These are phyloP conservation scores for Chrysochromulina parva DNA, from an alignment of 78 protist species.

Conservation along the genomic window DNA sequence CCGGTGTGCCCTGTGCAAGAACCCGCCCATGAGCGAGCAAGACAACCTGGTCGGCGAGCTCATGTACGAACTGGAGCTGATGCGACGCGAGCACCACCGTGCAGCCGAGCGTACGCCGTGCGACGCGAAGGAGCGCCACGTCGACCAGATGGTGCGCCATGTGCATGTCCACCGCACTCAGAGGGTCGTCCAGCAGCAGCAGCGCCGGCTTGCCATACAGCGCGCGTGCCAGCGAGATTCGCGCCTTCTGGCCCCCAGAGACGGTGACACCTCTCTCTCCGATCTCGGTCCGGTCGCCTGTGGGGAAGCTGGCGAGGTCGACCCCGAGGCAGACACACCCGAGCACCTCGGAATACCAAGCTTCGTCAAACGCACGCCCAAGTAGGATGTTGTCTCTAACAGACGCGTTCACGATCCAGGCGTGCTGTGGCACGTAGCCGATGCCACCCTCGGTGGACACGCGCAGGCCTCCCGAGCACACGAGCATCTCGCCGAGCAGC, in stretches of 20 bases:
- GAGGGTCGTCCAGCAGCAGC: conserved; percentile 69
- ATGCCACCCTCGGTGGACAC: not conserved
- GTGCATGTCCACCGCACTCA: conserved; percentile 69
- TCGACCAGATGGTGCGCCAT: conserved; percentile 48
- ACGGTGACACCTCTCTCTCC: conserved; percentile 57
- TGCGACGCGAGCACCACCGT: conserved; percentile 11
- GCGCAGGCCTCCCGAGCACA: not conserved
- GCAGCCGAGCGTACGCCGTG: not conserved
- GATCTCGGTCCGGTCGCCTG: not conserved
- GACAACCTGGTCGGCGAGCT: not conserved
- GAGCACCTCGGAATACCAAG: not conserved
- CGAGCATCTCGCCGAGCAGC: conserved; percentile 21
- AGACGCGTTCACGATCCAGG: conserved; percentile 67
- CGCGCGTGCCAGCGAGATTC: conserved; percentile 72
- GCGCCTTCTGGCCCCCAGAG: conserved; percentile 75
- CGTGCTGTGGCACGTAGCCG: conserved; percentile 46
- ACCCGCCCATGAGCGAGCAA: not conserved
- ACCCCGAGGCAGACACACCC: conserved; percentile 19
- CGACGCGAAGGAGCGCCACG: not conserved
- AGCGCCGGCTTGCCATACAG: conserved; percentile 60
- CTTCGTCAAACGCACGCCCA: conserved; percentile 9
- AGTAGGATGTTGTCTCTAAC: conserved; percentile 60
- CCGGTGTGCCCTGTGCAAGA: not conserved
- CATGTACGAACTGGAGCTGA: not conserved
- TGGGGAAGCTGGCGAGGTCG: conserved; percentile 51